phyloP scores from a whole-genome alignment of 2,329 filamentous ascomycete species.

The Trichoderma arundinaceum region DNA sequence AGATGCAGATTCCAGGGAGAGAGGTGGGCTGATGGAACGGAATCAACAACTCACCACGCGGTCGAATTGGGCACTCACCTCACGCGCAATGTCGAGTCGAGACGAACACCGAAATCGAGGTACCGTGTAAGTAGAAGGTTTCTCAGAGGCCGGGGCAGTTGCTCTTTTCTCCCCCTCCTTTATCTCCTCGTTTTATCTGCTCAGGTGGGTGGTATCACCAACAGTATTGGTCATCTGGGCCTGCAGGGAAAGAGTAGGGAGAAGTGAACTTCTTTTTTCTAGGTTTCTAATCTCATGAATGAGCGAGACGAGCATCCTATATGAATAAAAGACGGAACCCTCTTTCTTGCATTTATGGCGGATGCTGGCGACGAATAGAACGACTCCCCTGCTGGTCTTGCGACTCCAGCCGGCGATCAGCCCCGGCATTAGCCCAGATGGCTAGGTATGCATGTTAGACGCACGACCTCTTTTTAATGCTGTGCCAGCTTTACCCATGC shows the following conservation, averaged over 20 bases:
- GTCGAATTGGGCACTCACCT: not conserved
- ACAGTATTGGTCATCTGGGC: conserved; percentile 12
- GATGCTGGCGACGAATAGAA: conserved; percentile 8
- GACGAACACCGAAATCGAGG: not conserved
- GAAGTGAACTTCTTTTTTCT: not conserved
- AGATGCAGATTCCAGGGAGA: not conserved
- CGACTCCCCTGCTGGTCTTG: conserved; percentile 4
- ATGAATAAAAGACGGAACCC: not conserved
- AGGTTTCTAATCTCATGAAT: not conserved
- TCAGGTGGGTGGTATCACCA: conserved; percentile 25
- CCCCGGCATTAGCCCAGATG: conserved; percentile 18
- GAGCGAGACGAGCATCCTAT: conserved; percentile 3
- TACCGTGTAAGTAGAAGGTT: conserved; percentile 1
- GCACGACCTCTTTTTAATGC: not conserved
- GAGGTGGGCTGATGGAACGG: not conserved
- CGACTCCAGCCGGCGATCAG: conserved; percentile 10
- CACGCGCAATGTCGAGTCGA: not conserved
- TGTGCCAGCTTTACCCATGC: conserved; percentile 10
- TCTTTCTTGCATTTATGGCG: not conserved
- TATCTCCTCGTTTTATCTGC: conserved; percentile 18
- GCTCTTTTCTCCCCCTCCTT: conserved; percentile 20
- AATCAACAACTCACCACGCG: not conserved
- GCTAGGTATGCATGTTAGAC: conserved; percentile 25
- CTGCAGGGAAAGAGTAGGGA: not conserved
- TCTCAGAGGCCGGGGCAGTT: not conserved